Evolutionary conservation across 2,329 filamentous ascomycete genomes (phyloP).

Genomic region (Cladosporium sp.): DNA sequence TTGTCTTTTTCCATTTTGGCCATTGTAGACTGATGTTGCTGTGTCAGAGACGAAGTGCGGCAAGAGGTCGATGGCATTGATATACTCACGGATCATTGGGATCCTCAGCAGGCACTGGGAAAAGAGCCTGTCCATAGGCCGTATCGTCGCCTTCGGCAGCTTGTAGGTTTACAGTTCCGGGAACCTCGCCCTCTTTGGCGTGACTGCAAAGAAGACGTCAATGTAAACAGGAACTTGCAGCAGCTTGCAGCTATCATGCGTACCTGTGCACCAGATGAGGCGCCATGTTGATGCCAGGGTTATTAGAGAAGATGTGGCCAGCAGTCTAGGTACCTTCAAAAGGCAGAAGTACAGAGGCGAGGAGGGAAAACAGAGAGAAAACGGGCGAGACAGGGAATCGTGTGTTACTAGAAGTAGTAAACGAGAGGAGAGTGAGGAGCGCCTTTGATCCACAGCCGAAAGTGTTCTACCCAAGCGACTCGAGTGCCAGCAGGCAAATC

Average conservation of each 20-base stretch:
- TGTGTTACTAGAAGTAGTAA: no score
- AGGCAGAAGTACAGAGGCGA: neutral
- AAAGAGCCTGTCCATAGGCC: constrained; percentile 56
- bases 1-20: constrained; percentile 51
- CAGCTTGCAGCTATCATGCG: neutral
- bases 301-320: neutral
- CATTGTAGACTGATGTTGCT: constrained; percentile 40
- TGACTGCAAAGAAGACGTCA: constrained; percentile 39
- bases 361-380: neutral
- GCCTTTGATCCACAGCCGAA: neutral
- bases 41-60: neutral
- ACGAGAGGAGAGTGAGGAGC: neutral
- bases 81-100: constrained; percentile 52
- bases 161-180: constrained; percentile 53
- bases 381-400: neutral
- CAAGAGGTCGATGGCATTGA: neutral
- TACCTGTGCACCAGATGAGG: constrained; percentile 18
- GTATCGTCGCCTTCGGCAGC: constrained; percentile 55
- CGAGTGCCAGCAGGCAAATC: neutral
- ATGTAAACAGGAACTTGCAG: neutral
- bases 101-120: constrained; percentile 56
- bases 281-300: constrained; percentile 1
- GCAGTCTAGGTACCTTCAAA: neutral
- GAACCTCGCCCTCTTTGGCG: constrained; percentile 52
- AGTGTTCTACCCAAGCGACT: neutral